Evolutionary conservation across 2,329 filamentous ascomycete genomes (phyloP), one percentile per base, ranked within the genome.

Genomic region (Cytospora paraplurivora): DNA sequence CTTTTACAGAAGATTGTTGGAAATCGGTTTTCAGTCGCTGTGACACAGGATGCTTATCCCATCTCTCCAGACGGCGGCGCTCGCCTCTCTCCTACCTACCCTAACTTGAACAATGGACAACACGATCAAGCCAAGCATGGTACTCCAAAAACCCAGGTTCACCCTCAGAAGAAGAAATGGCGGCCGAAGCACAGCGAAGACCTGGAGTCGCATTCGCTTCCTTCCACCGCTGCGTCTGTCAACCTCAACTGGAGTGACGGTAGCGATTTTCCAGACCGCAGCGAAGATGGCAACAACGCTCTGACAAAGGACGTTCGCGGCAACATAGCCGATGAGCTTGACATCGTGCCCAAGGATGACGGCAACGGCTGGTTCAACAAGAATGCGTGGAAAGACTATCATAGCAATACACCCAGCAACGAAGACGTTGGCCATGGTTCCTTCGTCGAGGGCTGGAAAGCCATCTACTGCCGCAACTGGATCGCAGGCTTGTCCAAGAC

Each of bases 311-410:
- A 66, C 21, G 44, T 59, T 38, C 64, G 64, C 8, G 62, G 58
- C 10, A 54, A 57, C 47, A 62, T 66, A 34, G 64, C 58, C 13
- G 59, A 64, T 12, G 64, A 64, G 32, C 50, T 61, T 32, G 53
- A 62, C 27, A 63, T 66, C 17, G 62, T 57, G 7, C 59, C n/a
- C 27, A 64, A 41, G 3, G 32, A 4, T 27, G 37, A 64, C 17
- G 54, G 58, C 35, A 27, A 56, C 34, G 64, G 62, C 17, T 62
- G 56, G 49, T 47, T 58, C 13, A 56, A 62, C 33, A 61, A 55
- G 62, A 19, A 59, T 34, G 32, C 17, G 19, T 66, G 61, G 60
- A 63, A 63, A 34, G 53, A 52, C 17, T 49, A 57, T n/a, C 33
- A 53, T 7, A 38, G 53, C 33, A 32, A 13, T 19, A 35, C 19